phyloP scores from a whole-genome alignment of 2,329 filamentous ascomycete species.

The Penicillium sp. region DNA sequence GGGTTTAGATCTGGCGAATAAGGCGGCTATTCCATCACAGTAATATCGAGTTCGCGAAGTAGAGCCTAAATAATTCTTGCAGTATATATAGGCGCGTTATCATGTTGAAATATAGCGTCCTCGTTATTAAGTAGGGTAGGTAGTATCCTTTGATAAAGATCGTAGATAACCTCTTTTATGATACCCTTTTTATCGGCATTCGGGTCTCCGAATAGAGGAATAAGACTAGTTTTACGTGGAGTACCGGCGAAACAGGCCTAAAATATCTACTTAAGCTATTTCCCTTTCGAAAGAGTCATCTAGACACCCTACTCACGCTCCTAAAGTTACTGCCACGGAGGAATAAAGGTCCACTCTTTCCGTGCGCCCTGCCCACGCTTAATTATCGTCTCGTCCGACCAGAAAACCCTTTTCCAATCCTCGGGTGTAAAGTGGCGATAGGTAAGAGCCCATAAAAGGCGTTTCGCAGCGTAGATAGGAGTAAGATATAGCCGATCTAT shows the following conservation, averaged over 20 bases:
- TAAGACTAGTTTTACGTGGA: slow-evolving; percentile 14
- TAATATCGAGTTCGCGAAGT: slow-evolving; percentile 12
- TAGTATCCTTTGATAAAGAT: slow-evolving; percentile 23
- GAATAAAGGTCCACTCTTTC: slow-evolving; percentile 19
- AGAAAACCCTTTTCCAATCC: not conserved
- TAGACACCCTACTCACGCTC: slow-evolving; percentile 13
- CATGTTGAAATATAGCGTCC: slow-evolving; percentile 23
- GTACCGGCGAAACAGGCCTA: slow-evolving; percentile 22
- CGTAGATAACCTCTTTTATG: slow-evolving; percentile 18
- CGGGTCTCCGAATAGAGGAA: slow-evolving; percentile 17
- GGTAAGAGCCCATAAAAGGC: not conserved
- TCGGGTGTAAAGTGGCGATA: not conserved
- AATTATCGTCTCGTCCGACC: not conserved
- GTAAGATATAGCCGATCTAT: too few species aligned
- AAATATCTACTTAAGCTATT: slow-evolving; percentile 27
- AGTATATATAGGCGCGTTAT: slow-evolving; percentile 20
- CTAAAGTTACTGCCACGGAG: slow-evolving; percentile 14
- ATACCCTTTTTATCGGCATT: slow-evolving; percentile 12
- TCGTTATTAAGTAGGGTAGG: slow-evolving; percentile 13
- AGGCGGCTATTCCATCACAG: slow-evolving; percentile 24
- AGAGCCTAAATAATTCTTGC: slow-evolving; percentile 15
- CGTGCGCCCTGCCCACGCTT: not conserved
- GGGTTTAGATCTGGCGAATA: slow-evolving; percentile 28
- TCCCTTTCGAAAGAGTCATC: not conserved
- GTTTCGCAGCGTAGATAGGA: not conserved